Base-by-base conservation (phyloP, 2,329 filamentous ascomycete species). In the Talaromyces sp. region DNA sequence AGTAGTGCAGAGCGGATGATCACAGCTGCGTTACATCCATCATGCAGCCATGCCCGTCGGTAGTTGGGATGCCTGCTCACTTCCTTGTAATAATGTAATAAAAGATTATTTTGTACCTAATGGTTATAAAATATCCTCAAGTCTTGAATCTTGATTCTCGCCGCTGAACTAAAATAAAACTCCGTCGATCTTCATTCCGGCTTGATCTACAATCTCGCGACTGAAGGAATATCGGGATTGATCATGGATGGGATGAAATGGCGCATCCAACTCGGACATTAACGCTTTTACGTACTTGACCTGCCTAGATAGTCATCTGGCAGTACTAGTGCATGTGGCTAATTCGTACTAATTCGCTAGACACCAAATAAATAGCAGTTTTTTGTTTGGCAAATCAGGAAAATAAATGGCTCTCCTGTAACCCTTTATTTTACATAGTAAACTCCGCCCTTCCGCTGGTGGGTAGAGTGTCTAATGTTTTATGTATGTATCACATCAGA, bases 11-110 rank as follows among this genome's bases (percentile, higher is more conserved):
- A 36, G 29, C 34, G 31, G 34, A 43, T 40, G 56, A 58, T 25
- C 54, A 38, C 19, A 40, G 22, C 56, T 5, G 56, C 38, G 56
- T 59, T 59, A 59, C 56, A 59, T 59, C n/a, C 49, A n/a, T n/a
- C 15, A n/a, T 27, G 47, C 22, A 51, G 47, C 47, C 22, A 27
- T 27, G 22, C 45, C 45, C 19, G 22, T 29, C 27, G 49, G 49
- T 53, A 53, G 25, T 31, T 53, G 49, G 4, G 49, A n/a, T 10
- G 25, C 15, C 47, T 22, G 43, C 10, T 47, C 45, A 19, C 40
- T 43, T 15, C n/a, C n/a, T n/a, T n/a, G n/a, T n/a, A n/a, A n/a
- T 51, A 11, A 1, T 29, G 22, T 25, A 8, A 27, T 25, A 7
- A 27, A 3, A 6, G 47, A 27, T 27, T 27, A 49, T 25, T n/a